Evolutionary conservation across 331 rosid genomes (phyloP).

Genomic region (Ulmus americana): DNA sequence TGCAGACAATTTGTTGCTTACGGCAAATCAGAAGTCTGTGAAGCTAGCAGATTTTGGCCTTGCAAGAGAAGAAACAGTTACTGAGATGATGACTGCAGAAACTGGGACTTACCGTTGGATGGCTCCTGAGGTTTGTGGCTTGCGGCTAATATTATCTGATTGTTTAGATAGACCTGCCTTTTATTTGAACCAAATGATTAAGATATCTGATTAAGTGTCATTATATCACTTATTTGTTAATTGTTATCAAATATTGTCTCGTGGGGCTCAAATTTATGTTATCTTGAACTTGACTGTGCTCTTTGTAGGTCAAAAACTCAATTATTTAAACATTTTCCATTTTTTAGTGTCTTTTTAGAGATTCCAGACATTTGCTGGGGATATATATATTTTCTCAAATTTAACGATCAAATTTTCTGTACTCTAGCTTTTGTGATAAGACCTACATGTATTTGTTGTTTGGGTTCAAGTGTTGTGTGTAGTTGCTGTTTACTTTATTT

Average conservation of each 20-base stretch:
- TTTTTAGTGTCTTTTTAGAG: no score
- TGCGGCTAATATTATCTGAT: slow-evolving; percentile 6
- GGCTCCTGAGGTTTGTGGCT: slow-evolving; percentile 87
- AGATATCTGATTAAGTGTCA: not conserved
- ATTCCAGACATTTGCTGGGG: no score
- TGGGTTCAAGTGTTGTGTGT: not conserved
- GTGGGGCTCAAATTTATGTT: no score
- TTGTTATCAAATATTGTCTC: no score
- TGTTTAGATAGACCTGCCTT: not conserved
- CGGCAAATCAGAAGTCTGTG: slow-evolving; percentile 80
- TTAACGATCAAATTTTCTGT: no score
- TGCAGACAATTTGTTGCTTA: slow-evolving; percentile 93
- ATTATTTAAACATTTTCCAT: no score
- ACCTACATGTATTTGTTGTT: no score
- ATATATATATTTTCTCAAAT: no score
- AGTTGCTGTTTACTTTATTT: not conserved
- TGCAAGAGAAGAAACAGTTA: slow-evolving; percentile 96
- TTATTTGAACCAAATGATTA: not conserved
- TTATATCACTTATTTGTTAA: not conserved
- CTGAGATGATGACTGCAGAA: slow-evolving; percentile 99
- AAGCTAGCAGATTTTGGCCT: slow-evolving; percentile 99
- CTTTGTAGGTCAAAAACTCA: no score
- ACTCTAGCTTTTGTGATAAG: no score
- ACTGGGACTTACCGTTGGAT: slow-evolving; percentile 99
- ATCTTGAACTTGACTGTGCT: no score